These are phyloP conservation scores for Daedaleopsis sinensis DNA, from an alignment of 768 basidiomycete genomes.

Conservation along the genomic window DNA sequence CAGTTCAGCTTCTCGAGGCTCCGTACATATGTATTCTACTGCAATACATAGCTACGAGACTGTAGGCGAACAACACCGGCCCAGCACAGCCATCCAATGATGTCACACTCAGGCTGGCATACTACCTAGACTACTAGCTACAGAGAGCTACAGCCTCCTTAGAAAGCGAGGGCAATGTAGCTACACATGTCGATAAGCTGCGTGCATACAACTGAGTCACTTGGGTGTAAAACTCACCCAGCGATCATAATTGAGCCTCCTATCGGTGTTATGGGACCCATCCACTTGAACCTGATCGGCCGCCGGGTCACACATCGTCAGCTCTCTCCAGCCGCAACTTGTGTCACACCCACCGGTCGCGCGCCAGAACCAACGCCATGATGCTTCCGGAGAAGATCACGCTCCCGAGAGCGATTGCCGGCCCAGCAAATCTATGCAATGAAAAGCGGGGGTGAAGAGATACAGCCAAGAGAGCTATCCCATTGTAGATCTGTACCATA, in stretches of 20 bases:
- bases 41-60: too few species aligned
- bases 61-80: not conserved
- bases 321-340: constrained; percentile 1
- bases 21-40: too few species aligned
- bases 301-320: not conserved
- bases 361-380: constrained; percentile 52
- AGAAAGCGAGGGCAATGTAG: constrained; percentile 56
- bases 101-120: too few species aligned
- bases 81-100: not conserved
- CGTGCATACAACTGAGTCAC: not conserved
- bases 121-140: not conserved
- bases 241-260: constrained; percentile 68
- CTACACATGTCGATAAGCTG: constrained; percentile 34
- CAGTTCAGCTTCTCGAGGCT: too few species aligned
- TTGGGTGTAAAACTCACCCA: constrained; percentile 49
- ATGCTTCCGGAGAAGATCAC: constrained; percentile 68
- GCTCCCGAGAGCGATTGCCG: constrained; percentile 61
- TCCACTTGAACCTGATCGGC: constrained; percentile 42
- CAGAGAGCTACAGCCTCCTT: not conserved
- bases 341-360: constrained; percentile 41
- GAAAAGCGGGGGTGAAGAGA: constrained; percentile 67
- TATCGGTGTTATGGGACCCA: constrained; percentile 71
- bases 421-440: constrained; percentile 64
- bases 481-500: constrained; percentile 60
- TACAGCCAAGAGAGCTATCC: constrained; percentile 62